Conservation (phyloP, 768 basidiomycete species). For the Paxillus involutus region DNA sequence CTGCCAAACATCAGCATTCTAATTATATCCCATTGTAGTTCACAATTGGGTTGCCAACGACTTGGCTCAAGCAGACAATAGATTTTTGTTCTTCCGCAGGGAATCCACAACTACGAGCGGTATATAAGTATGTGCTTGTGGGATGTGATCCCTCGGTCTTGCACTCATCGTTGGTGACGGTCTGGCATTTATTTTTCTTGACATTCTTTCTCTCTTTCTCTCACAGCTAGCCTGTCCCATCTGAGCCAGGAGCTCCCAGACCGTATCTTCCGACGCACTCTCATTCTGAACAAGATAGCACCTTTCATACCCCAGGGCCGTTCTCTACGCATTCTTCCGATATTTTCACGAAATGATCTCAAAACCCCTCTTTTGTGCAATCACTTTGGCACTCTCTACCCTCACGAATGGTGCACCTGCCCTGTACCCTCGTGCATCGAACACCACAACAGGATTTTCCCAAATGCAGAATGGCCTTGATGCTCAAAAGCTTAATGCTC, state of each 20-base stretch:
- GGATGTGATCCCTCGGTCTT: not conserved
- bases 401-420: conserved; percentile 4
- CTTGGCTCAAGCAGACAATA: conserved; percentile 6
- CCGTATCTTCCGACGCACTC: not conserved
- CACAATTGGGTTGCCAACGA: conserved; percentile 2
- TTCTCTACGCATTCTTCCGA: not conserved
- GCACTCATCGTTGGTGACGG: not conserved
- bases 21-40: conserved; percentile 1
- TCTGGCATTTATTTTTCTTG: not conserved
- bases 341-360: not conserved
- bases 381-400: conserved; percentile 3
- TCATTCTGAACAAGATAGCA: not conserved
- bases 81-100: not conserved
- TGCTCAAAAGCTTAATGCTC: conserved; percentile 36
- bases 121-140: conserved; percentile 2
- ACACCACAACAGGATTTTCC: conserved; percentile 19
- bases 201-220: not conserved
- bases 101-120: not conserved
- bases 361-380: not conserved
- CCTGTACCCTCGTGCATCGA: conserved; percentile 2
- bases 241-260: conserved; percentile 13
- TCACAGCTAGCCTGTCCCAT: not conserved
- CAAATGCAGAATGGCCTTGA: conserved; percentile 33
- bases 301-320: not conserved
- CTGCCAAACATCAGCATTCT: not conserved